Evolutionary conservation across 2,329 filamentous ascomycete species (phyloP).

Genomic region (Gnomoniopsis sp.): DNA sequence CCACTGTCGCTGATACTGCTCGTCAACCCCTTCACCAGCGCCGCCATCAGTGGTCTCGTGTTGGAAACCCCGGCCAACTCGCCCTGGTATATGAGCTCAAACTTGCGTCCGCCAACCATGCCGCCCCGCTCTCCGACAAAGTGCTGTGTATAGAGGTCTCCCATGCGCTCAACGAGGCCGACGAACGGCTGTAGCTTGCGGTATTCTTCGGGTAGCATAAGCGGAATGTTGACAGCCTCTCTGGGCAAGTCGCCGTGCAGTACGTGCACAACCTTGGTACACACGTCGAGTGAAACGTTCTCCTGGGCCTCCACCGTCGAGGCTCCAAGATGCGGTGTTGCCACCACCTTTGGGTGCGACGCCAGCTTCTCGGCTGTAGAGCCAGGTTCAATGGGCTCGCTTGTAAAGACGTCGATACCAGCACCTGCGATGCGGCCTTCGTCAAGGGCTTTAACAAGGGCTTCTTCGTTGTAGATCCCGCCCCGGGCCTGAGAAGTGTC

Average conservation of each 20-base stretch:
- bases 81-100: slow-evolving; percentile 76
- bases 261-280: slow-evolving; percentile 73
- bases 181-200: slow-evolving; percentile 75
- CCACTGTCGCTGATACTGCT: slow-evolving; percentile 65
- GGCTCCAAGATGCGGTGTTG: slow-evolving; percentile 76
- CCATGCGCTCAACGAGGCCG: slow-evolving; percentile 73
- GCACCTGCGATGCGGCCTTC: slow-evolving; percentile 71
- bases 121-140: slow-evolving; percentile 45
- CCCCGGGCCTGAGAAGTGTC: slow-evolving; percentile 43
- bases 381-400: slow-evolving; percentile 58
- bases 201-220: slow-evolving; percentile 79
- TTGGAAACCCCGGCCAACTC: slow-evolving; percentile 68
- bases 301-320: slow-evolving; percentile 81
- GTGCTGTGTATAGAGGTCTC: slow-evolving; percentile 74
- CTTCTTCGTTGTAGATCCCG: slow-evolving; percentile 75
- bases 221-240: slow-evolving; percentile 74
- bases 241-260: slow-evolving; percentile 70
- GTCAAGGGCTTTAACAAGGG: slow-evolving; percentile 67
- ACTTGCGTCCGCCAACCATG: slow-evolving; percentile 59
- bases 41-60: slow-evolving; percentile 75
- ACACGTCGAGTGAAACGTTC: slow-evolving; percentile 80
- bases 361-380: slow-evolving; percentile 62
- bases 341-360: slow-evolving; percentile 68
- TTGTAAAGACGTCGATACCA: slow-evolving; percentile 76
- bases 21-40: slow-evolving; percentile 73